These are phyloP conservation scores for Pythium rhizo-oryzae DNA, from an alignment of 352 stramenopile genomes.

Conservation along the genomic window DNA sequence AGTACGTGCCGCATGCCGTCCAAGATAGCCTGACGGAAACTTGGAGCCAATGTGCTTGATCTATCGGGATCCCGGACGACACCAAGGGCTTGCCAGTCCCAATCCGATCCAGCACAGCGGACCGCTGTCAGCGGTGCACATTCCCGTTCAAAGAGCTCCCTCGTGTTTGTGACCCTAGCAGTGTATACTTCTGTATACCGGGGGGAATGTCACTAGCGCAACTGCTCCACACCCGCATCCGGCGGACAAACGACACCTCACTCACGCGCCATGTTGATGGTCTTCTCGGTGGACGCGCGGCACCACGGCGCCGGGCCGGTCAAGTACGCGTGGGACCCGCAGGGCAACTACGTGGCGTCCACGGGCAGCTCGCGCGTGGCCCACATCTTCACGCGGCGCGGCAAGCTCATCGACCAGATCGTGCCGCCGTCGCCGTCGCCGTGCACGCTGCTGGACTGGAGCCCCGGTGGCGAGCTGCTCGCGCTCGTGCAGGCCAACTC, in stretches of 20 bases:
- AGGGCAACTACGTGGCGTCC: slow-evolving; percentile 77
- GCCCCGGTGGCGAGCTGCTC: slow-evolving; percentile 61
- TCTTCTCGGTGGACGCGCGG: slow-evolving; percentile 80
- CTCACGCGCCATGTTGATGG: slow-evolving; percentile 61
- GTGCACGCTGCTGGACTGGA: slow-evolving; percentile 80
- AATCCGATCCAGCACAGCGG: too few relatives aligned
- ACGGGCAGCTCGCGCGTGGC: slow-evolving; percentile 72
- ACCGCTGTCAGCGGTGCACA: too few relatives aligned
- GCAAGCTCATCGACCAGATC: slow-evolving; percentile 81
- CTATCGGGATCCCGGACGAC: too few relatives aligned
- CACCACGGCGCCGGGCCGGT: slow-evolving; percentile 72
- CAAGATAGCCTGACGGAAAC: too few relatives aligned
- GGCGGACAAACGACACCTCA: background rate
- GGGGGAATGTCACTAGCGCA: background rate
- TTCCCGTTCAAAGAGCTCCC: too few relatives aligned
- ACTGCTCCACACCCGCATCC: too few relatives aligned
- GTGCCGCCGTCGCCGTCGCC: slow-evolving; percentile 73
- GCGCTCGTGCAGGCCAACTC: slow-evolving; percentile 82
- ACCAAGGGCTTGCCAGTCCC: too few relatives aligned
- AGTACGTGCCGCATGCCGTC: too few relatives aligned
- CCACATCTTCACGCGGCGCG: slow-evolving; percentile 70
- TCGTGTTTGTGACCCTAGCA: background rate
- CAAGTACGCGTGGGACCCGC: slow-evolving; percentile 83
- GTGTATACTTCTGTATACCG: too few relatives aligned
- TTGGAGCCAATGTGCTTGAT: too few relatives aligned